Evolutionary conservation across 2,329 filamentous ascomycete genomes (phyloP).

Genomic region (Apiospora sp.): DNA sequence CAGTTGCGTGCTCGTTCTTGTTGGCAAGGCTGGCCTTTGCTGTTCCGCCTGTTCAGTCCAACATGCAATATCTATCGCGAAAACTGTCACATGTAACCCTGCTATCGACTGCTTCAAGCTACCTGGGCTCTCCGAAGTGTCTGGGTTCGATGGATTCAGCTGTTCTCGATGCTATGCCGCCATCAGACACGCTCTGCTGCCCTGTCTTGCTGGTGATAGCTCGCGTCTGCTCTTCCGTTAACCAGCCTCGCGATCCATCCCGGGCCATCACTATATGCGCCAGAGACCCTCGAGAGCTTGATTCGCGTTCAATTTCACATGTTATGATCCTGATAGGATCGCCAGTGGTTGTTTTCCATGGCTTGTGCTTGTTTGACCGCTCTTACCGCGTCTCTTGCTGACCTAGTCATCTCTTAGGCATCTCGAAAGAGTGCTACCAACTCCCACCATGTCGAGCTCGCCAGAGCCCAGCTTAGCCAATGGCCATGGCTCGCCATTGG

Average conservation of each 20-base stretch:
- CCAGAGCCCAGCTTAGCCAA: constrained; percentile 70
- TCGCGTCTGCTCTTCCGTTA: constrained; percentile 49
- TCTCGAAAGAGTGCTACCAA: constrained; percentile 65
- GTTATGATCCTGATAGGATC: background rate
- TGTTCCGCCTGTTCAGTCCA: constrained; percentile 39
- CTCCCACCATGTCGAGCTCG: constrained; percentile 67
- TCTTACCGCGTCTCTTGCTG: constrained; percentile 23
- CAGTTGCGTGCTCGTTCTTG: constrained; percentile 20
- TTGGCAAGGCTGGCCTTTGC: constrained; percentile 36
- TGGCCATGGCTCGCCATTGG: constrained; percentile 67
- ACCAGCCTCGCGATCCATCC: constrained; percentile 35
- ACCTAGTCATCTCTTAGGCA: constrained; percentile 58
- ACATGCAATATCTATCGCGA: constrained; percentile 41
- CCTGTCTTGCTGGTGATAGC: constrained; percentile 32
- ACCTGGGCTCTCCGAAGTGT: constrained; percentile 37
- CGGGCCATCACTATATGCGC: constrained; percentile 45
- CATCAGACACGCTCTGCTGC: constrained; percentile 32
- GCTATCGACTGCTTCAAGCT: constrained; percentile 36
- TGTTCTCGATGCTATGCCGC: constrained; percentile 38
- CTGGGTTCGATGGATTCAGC: constrained; percentile 36
- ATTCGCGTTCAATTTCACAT: constrained; percentile 5
- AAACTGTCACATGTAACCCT: constrained; percentile 40
- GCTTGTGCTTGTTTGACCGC: constrained; percentile 15
- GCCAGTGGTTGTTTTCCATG: constrained; percentile 11
- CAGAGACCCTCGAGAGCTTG: constrained; percentile 35